These are phyloP conservation scores for Acanthamoeba royreba DNA, from an alignment of 208 protist genomes.

Conservation along the genomic window DNA sequence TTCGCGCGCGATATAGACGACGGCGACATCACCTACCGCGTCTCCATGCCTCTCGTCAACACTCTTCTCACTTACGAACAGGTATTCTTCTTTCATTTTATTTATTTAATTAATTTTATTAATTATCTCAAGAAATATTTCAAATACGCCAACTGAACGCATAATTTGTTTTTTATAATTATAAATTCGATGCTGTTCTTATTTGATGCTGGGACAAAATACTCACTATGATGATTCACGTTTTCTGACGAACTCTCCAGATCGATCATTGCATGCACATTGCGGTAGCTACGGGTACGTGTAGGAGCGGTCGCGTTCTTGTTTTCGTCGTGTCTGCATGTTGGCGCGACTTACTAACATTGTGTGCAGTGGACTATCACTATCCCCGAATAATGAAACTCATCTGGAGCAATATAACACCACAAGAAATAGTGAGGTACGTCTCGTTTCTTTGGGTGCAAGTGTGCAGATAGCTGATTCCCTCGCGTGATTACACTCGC, in stretches of 20 bases:
- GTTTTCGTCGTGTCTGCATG: not conserved
- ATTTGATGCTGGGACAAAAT: too few species aligned
- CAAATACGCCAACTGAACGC: too few species aligned
- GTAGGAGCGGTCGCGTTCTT: not conserved
- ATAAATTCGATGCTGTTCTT: too few species aligned
- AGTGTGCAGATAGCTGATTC: not conserved
- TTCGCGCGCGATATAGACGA: not conserved
- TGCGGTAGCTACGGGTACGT: not conserved
- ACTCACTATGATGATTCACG: too few species aligned
- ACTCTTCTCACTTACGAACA: not conserved
- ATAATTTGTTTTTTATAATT: too few species aligned
- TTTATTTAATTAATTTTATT: too few species aligned
- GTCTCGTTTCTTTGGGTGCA: not conserved
- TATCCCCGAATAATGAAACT: not conserved
- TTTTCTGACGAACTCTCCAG: not conserved
- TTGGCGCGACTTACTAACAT: not conserved
- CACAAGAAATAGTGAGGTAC: not conserved
- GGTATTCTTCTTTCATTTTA: too few species aligned
- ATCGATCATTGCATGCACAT: not conserved
- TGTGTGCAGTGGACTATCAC: not conserved
- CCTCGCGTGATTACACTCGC: too few species aligned
- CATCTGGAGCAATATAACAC: not conserved
- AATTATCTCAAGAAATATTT: too few species aligned
- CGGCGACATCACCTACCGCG: not conserved
- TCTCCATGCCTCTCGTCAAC: not conserved